phyloP scores from a whole-genome alignment of 768 basidiomycete genomes.

The Mrakia frigida region DNA sequence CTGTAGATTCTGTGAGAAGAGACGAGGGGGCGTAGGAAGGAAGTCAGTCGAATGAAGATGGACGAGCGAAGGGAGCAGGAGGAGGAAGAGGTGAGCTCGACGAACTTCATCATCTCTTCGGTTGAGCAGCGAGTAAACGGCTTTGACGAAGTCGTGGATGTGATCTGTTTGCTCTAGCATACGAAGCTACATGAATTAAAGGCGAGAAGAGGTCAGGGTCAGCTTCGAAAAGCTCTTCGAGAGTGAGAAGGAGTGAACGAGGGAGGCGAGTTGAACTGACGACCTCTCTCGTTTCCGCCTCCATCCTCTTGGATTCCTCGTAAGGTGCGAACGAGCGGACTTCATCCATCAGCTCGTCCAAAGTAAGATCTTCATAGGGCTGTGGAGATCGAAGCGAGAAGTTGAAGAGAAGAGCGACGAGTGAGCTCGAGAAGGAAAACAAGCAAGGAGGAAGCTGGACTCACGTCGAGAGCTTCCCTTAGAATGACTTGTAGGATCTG shows the following conservation, averaged over 20 bases:
- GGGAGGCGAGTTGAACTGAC: background rate
- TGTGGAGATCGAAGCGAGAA: background rate
- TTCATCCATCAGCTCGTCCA: constrained; percentile 16
- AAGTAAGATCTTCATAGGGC: background rate
- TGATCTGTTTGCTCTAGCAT: constrained; percentile 5
- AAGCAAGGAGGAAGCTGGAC: background rate
- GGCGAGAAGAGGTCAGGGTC: background rate
- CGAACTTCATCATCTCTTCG: constrained; percentile 56
- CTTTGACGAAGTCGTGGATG: constrained; percentile 45
- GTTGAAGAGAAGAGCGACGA: background rate
- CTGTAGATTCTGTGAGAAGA: background rate
- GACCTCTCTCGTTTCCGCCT: background rate
- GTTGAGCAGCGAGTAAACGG: constrained; percentile 56
- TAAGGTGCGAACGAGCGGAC: constrained; percentile 1
- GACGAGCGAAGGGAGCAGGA: background rate
- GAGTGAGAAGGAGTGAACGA: background rate
- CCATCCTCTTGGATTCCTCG: background rate
- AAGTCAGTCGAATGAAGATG: background rate
- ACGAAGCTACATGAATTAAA: background rate
- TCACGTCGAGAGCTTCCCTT: constrained; percentile 10
- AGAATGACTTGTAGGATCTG: constrained; percentile 25
- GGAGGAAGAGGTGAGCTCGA: background rate
- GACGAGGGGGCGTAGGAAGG: background rate
- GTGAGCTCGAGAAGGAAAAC: background rate
- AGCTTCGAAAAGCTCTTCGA: background rate